phyloP scores from a whole-genome alignment of 306 rosid species.

The Inga leiocalycina region DNA sequence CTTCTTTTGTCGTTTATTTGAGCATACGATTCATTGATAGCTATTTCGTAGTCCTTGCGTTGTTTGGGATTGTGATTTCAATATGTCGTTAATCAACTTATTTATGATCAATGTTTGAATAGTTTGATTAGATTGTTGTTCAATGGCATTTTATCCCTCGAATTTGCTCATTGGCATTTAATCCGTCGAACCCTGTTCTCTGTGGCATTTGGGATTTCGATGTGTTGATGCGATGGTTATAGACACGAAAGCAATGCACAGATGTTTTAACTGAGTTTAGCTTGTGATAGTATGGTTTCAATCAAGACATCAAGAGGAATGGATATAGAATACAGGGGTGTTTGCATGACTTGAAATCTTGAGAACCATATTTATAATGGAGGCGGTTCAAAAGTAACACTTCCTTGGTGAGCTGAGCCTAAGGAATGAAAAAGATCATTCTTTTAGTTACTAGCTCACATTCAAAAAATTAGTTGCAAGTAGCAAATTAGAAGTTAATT shows the following conservation, averaged over 20 bases:
- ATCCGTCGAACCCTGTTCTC: constrained; percentile 1
- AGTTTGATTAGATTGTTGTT: constrained; percentile 14
- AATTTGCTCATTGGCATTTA: background rate
- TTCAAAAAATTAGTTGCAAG: background rate
- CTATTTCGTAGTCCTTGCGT: background rate
- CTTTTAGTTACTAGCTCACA: background rate
- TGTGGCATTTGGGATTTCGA: constrained; percentile 1
- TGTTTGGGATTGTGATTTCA: constrained; percentile 8
- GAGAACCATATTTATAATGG: background rate
- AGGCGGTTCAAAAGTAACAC: background rate
- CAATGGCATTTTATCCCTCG: background rate
- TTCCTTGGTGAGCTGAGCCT: background rate
- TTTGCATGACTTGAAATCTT: background rate
- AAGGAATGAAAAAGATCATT: background rate
- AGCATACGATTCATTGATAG: background rate
- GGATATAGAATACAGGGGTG: background rate
- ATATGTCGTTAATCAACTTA: background rate
- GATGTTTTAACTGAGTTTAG: background rate
- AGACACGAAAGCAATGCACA: background rate
- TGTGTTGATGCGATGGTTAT: background rate
- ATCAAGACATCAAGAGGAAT: background rate
- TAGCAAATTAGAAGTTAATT: background rate
- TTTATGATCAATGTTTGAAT: background rate
- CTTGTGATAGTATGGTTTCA: background rate
- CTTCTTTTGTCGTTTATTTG: background rate